Evolutionary conservation across 2,329 filamentous ascomycete genomes (phyloP), one percentile per base, ranked within the genome.

Genomic region (Aspergillus ruber): DNA sequence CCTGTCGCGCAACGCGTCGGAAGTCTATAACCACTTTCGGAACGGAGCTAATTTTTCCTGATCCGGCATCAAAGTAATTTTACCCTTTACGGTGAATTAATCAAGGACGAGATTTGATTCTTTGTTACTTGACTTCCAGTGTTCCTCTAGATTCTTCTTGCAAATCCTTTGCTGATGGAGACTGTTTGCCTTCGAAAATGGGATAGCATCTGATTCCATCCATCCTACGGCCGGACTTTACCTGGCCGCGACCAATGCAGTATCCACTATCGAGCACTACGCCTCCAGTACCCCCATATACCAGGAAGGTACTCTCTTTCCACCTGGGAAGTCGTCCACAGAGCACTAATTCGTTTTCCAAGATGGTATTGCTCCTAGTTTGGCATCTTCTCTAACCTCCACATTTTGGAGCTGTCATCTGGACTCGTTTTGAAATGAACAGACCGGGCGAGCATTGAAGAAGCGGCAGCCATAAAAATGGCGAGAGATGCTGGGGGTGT

Each of bases 341-440:
- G 44, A 32, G 23, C 43, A 3, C 48, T 71, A 9, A 56, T 48
- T 46, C 40, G 50, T 17, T 60, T 70, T 27, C 69, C 65, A 2
- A 6, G 44, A 36, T 54, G 54, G 43, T 71, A 69, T 46, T 67
- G 61, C 43, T 49, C 20, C 29, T 67, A 57, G 57, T 52, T 62
- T 25, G 46, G 44, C 8, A 53, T 64, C 38, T 15, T 23, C 4
- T 64, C 57, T 36, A 42, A 64, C 40, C 50, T 20, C 54, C 21
- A 52, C 13, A 62, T 69, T 35, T 48, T 60, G 3, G 51, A 65
- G 43, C 56, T 70, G 6, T 67, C 65, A n/a, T 71, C 71, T 51
- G 69, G 65, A 3, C 58, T 71, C 4, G 49, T 71, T 12, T 48
- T 70, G 46, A 70, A 72, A 58, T 69, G 65, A 62, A 66, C 61